Base-by-base conservation (phyloP, 805 yeast species). In the Yarrowia sp. region DNA sequence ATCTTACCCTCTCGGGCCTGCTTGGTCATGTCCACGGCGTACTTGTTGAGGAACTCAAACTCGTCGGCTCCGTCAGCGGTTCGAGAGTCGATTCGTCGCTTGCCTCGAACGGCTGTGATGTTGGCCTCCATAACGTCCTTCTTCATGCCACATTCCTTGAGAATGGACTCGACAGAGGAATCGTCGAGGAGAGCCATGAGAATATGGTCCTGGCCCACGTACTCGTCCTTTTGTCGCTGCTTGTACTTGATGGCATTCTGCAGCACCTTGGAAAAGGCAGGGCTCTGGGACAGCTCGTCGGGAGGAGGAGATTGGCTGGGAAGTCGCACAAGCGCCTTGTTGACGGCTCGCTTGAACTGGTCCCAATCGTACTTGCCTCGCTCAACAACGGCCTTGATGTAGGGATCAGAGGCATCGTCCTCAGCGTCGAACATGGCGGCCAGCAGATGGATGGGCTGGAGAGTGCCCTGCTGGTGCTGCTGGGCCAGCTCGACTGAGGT, bases 241-340 rank as follows among this genome's bases (percentile, higher is more conserved):
- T 90, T 90, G 74, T 92, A 86, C 76, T 92, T 90, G 63, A 83
- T 83, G 15, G 98, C 96, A 46, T 85, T 86, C 72, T 85, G 85
- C 56, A 95, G 77, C 22, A 95, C 86, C 76, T 87, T 89, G 22
- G 91, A 91, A 42, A 92, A 83, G n/a, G 91, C 85, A 50, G 89
- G 86, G 69, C 92, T 85, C 72, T 96, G 89, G 32, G 89, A 81
- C 1, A 92, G 83, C 71, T 92, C 93, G 14, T 87, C 83, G 16
- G 98, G 97, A 2, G 98, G 89, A 2, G 99, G 99, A 45, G 82
- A 82, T 77, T 94, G 98, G 49, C 91, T 85, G 32, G 98, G 97
- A 58, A 91, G 82, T 70, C 96, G 84, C 7, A 93, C 97, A 74
- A 95, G 79, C 71, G 87, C 88, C 75, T 86, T 87, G 79, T 95